Conservation (phyloP, 306 rosid genomes). For the Cicer judaicum region DNA sequence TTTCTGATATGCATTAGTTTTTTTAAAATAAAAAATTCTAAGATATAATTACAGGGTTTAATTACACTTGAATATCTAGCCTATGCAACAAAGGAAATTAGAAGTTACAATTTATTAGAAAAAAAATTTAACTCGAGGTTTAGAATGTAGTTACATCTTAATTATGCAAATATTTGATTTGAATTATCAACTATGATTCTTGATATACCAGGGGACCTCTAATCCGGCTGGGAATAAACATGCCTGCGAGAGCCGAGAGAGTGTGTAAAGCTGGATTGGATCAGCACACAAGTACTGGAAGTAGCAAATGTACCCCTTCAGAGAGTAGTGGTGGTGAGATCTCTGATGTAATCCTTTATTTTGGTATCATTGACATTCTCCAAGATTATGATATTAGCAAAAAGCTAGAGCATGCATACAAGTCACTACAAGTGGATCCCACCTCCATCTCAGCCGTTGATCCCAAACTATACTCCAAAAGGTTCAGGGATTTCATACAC, state of each 20-base stretch:
- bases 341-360: conserved; percentile 62
- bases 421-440: conserved; percentile 65
- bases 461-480: conserved; percentile 64
- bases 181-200: conserved; percentile 15
- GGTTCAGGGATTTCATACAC: conserved; percentile 59
- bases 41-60: no score
- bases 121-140: no score
- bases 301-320: conserved; percentile 51
- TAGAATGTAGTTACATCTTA: not conserved
- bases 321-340: conserved; percentile 50
- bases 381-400: conserved; percentile 66
- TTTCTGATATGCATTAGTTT: not conserved
- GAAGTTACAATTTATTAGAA: no score
- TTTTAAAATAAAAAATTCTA: no score
- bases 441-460: conserved; percentile 65
- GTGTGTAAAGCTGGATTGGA: conserved; percentile 53
- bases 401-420: conserved; percentile 72
- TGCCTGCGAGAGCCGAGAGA: conserved; percentile 61
- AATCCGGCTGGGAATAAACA: conserved; percentile 57
- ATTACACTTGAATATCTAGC: no score
- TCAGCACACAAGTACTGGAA: conserved; percentile 56
- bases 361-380: conserved; percentile 72
- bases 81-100: no score
- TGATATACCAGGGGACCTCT: conserved; percentile 56
- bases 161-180: not conserved